Base-by-base conservation (phyloP, 1,139 yeast species). In the Saccharomycopsis crataegensis region DNA sequence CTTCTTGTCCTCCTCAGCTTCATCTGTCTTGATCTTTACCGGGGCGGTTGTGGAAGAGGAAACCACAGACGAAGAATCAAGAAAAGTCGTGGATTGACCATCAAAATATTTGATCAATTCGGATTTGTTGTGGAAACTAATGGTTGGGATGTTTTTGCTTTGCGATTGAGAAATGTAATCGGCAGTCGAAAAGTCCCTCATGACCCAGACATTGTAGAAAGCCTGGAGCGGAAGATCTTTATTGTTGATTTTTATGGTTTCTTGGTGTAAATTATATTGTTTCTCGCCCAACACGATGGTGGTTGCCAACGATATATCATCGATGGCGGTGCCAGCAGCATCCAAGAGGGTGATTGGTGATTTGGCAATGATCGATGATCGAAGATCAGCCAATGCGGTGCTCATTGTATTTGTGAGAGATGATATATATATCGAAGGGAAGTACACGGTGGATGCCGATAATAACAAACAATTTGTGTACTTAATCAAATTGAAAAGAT, bases 121-220 rank as follows among this genome's bases (percentile, higher is more conserved):
- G 3, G 91, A 83, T 68, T 95, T 83, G 61, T 89, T 96, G 67
- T 88, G 71, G 65, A 93, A 91, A 58, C 89, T 83, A 67, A 94
- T 79, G 60, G 88, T 88, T 3, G 80, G 74, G 43, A 91, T 76
- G 3, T 80, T 78, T 51, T 77, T 71, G 53, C 78, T 79, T 59
- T 82, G 82, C 61, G 96, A 87, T 51, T 79, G 83, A 31, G 82
- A 78, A 59, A 89, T 79, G 65, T 93, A 91, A 57, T 90, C 96
- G 11, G 96, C 84, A 51, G 90, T 86, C 44, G 85, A 79, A 41
- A 86, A 75, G 56, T 87, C 90, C 58, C 79, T 83, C 60, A 82
- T 80, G 37, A 83, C 60, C 94, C 96, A 93, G 61, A 95, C 86
- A 65, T 89, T 89, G 42, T 82, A 77, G 3, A 88, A 83, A 0